Conservation (phyloP, 495 filamentous ascomycete genomes). For the Symbiotaphrina buchneri region DNA sequence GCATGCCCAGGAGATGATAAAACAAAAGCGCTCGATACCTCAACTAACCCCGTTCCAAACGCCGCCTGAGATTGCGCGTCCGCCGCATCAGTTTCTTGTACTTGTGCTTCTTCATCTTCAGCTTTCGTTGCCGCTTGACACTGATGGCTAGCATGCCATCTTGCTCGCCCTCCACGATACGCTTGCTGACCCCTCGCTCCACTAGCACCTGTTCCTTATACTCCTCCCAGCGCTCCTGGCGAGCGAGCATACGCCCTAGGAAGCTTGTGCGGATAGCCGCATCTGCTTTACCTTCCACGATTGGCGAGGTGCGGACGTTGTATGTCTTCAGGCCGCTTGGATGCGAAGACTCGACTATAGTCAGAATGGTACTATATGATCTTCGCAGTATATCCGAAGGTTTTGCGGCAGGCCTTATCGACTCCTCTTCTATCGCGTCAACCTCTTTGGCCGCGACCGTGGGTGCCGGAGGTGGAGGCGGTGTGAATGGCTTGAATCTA, state of each 20-base stretch:
- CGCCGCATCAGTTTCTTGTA: constrained; percentile 95
- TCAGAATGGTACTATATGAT: constrained; percentile 58
- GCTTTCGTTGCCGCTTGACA: constrained; percentile 65
- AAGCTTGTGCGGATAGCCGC: constrained; percentile 10
- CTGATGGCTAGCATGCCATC: constrained; percentile 40
- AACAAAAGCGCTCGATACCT: no score
- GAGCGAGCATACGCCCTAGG: constrained; percentile 24
- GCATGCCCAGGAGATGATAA: no score
- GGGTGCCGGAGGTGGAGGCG: constrained; percentile 51
- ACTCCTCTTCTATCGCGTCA: constrained; percentile 11
- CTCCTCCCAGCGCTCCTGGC: constrained; percentile 24
- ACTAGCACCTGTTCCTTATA: constrained; percentile 9
- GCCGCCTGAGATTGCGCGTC: constrained; percentile 75
- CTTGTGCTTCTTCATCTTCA: constrained; percentile 99
- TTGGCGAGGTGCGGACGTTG: constrained; percentile 12
- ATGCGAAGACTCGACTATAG: constrained; percentile 55
- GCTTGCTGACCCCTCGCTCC: constrained; percentile 3
- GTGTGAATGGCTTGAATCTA: constrained; percentile 52
- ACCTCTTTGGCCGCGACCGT: constrained; percentile 17
- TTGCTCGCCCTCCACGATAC: constrained; percentile 1
- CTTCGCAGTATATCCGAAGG: constrained; percentile 17
- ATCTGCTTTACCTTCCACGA: constrained; percentile 1
- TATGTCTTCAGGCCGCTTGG: constrained; percentile 44
- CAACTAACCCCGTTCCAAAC: constrained; percentile 44
- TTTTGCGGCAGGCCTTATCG: constrained; percentile 8